Evolutionary conservation across 1,139 yeast genomes (phyloP).

Genomic region (Tardiomyces blankii): DNA sequence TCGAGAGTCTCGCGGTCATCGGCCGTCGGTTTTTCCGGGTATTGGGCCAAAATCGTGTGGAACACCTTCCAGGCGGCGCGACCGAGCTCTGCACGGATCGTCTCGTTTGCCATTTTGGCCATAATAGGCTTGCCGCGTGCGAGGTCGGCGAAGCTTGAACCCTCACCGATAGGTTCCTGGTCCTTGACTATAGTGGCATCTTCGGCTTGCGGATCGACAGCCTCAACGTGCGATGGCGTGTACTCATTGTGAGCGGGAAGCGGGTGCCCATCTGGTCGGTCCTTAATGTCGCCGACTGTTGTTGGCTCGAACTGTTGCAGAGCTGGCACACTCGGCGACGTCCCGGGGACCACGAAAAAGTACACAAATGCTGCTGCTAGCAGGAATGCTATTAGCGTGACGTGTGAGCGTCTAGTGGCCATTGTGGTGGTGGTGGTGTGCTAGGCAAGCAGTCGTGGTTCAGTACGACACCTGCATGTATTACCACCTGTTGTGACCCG

Average conservation of each 20-base stretch:
- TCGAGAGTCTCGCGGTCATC: slow-evolving; percentile 56
- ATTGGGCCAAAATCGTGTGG: slow-evolving; percentile 85
- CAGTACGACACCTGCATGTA: no score
- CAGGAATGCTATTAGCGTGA: not conserved
- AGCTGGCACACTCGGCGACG: not conserved
- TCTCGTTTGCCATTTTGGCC: slow-evolving; percentile 74
- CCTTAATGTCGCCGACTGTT: not conserved
- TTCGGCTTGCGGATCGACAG: not conserved
- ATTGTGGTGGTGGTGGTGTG: not conserved
- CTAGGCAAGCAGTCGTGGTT: no score
- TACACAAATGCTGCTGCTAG: not conserved
- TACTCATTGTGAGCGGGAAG: not conserved
- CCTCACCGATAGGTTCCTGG: not conserved
- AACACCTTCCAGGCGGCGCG: slow-evolving; percentile 84
- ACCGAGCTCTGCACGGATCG: slow-evolving; percentile 54
- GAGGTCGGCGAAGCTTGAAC: slow-evolving; percentile 4
- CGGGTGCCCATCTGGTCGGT: not conserved
- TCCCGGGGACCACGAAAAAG: not conserved
- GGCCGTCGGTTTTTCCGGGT: slow-evolving; percentile 67
- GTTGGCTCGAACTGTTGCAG: not conserved
- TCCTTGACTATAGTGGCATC: not conserved
- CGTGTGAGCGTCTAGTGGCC: slow-evolving; percentile 1
- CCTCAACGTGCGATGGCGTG: not conserved
- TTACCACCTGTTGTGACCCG: no score
- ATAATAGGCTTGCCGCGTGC: slow-evolving; percentile 39